Conservation (phyloP, 768 basidiomycete species). For the Macrolepiota albuminosa region DNA sequence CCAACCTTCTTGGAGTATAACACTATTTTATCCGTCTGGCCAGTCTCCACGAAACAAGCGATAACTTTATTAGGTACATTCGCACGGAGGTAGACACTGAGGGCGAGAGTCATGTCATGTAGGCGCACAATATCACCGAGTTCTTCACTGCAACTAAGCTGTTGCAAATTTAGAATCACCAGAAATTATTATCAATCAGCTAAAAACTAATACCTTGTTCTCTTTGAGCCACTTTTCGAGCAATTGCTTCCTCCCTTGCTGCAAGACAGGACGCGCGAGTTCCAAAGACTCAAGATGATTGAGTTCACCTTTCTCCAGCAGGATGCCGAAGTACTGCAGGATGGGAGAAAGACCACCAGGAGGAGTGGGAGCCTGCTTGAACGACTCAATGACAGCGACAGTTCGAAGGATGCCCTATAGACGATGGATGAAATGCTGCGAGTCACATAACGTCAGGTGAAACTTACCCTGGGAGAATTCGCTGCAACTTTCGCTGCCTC, state of each 20-base stretch:
- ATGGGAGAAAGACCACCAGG: slow-evolving; percentile 92
- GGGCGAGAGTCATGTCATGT: slow-evolving; percentile 94
- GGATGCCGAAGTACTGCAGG: slow-evolving; percentile 95
- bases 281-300: slow-evolving; percentile 96
- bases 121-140: slow-evolving; percentile 94
- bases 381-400: slow-evolving; percentile 91
- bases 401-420: slow-evolving; percentile 85
- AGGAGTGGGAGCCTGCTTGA: slow-evolving; percentile 91
- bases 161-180: slow-evolving; percentile 1
- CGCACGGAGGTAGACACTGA: slow-evolving; percentile 96
- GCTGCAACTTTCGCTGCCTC: slow-evolving; percentile 98
- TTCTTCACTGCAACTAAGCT: slow-evolving; percentile 98
- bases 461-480: slow-evolving; percentile 82
- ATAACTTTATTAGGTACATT: slow-evolving; percentile 99
- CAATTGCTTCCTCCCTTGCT: slow-evolving; percentile 94
- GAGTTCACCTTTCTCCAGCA: slow-evolving; percentile 97
- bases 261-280: slow-evolving; percentile 90
- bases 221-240: slow-evolving; percentile 99
- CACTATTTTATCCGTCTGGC: slow-evolving; percentile 97
- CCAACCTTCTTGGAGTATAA: slow-evolving; percentile 97
- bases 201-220: slow-evolving; percentile 68
- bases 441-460: slow-evolving; percentile 14
- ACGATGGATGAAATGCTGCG: slow-evolving; percentile 2
- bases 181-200: background rate
- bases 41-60: slow-evolving; percentile 98